Conservation (phyloP, 768 basidiomycete genomes). For the Gautieria morchelliformis region DNA sequence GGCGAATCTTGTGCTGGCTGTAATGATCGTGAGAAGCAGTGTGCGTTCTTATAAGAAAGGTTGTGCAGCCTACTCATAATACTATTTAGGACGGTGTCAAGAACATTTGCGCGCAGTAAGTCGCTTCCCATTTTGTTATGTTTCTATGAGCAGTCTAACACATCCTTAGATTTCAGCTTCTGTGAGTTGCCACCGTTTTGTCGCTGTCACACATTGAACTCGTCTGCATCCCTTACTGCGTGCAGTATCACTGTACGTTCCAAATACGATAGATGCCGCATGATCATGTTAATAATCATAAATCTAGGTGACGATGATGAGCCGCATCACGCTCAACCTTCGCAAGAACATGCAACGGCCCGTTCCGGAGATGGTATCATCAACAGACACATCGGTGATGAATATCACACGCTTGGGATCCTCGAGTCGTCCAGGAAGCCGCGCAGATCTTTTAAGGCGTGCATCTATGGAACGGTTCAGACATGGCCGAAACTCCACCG, state of each 20-base stretch:
- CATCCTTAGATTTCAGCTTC: constrained; percentile 25
- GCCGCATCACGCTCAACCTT: constrained; percentile 54
- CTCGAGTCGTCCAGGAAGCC: not conserved
- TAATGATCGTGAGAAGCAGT: constrained; percentile 27
- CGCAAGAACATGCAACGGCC: not conserved
- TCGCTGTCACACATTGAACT: constrained; percentile 11
- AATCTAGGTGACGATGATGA: constrained; percentile 52
- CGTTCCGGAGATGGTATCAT: not conserved
- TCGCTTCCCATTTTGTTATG: not conserved
- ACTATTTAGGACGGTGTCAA: constrained; percentile 16
- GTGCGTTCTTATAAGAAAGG: not conserved
- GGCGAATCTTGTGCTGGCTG: constrained; percentile 28
- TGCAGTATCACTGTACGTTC: not conserved
- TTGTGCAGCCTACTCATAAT: not conserved
- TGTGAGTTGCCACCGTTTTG: constrained; percentile 22
- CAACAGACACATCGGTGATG: not conserved
- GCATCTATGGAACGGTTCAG: too few relatives aligned
- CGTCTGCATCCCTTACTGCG: not conserved
- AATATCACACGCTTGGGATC: not conserved
- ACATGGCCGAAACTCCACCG: too few relatives aligned
- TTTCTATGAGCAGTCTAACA: not conserved
- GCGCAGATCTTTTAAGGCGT: too few relatives aligned
- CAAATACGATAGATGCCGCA: not conserved
- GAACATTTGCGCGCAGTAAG: constrained; percentile 30
- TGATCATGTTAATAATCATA: not conserved